Evolutionary conservation across 2,329 filamentous ascomycete species (phyloP).

Genomic region (Pyrenochaeta sp.): DNA sequence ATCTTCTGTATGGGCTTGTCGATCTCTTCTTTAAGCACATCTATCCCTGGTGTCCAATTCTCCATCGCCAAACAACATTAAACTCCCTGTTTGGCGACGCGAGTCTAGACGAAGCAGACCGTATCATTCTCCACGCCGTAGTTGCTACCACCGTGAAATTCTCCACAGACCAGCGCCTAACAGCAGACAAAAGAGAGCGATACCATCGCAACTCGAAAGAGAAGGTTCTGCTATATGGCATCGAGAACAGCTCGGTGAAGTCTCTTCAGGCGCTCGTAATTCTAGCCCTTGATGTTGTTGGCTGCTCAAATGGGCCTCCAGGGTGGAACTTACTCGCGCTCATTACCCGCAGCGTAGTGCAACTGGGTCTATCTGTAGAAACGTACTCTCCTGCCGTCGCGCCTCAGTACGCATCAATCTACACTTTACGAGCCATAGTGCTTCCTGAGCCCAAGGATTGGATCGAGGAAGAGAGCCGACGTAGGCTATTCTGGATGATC

Average conservation of each 20-base stretch:
- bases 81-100: conserved; percentile 78
- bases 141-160: conserved; percentile 88
- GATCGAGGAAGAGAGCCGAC: conserved; percentile 86
- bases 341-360: conserved; percentile 87
- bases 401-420: conserved; percentile 84
- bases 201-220: conserved; percentile 86
- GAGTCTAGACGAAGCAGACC: conserved; percentile 80
- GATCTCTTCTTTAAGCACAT: conserved; percentile 71
- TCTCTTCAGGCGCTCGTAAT: conserved; percentile 88
- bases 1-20: conserved; percentile 66
- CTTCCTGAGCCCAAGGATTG: conserved; percentile 84
- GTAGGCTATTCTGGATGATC: conserved; percentile 92
- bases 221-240: conserved; percentile 83
- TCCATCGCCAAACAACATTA: conserved; percentile 84
- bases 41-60: conserved; percentile 80
- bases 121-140: conserved; percentile 85
- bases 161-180: conserved; percentile 78
- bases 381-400: conserved; percentile 80
- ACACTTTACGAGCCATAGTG: conserved; percentile 85
- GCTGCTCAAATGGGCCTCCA: conserved; percentile 86
- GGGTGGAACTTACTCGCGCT: conserved; percentile 92
- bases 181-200: conserved; percentile 73
- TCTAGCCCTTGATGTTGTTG: conserved; percentile 82
- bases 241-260: conserved; percentile 90
- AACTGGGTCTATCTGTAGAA: conserved; percentile 85